Percentiles rank a stretch among this genome's conserved stretches.
Evolutionary conservation across 2,329 filamentous ascomycete genomes (phyloP).

Genomic region (Coniella lustricola): DNA sequence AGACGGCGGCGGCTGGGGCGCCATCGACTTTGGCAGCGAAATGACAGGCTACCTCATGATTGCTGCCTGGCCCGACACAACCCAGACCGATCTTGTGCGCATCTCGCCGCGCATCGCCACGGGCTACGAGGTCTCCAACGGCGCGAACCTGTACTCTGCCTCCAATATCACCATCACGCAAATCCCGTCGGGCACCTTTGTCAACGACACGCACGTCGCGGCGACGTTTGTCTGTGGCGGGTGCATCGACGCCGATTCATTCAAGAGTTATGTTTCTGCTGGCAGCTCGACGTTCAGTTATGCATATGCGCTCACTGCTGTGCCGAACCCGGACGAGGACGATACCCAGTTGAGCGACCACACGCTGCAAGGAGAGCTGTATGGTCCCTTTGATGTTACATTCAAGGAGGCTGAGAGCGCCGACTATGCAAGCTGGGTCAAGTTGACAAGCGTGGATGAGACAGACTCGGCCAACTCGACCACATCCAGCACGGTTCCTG

Average conservation of each 20-base stretch:
- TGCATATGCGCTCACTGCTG: constrained; percentile 13
- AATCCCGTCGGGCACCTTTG: constrained; percentile 43
- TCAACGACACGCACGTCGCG: constrained; percentile 45
- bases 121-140: constrained; percentile 32
- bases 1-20: constrained; percentile 14
- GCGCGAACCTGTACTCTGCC: constrained; percentile 35
- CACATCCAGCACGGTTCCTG: background rate
- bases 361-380: constrained; percentile 15
- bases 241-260: constrained; percentile 30
- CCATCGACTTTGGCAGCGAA: constrained; percentile 12
- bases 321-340: constrained; percentile 11
- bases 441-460: constrained; percentile 2
- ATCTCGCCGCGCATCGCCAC: constrained; percentile 24
- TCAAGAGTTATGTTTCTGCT: constrained; percentile 1
- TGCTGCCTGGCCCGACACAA: constrained; percentile 39
- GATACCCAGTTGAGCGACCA: constrained; percentile 14
- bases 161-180: constrained; percentile 33
- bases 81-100: constrained; percentile 29
- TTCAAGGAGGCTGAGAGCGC: constrained; percentile 11
- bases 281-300: constrained; percentile 13
- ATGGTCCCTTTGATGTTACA: constrained; percentile 12
- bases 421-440: constrained; percentile 12
- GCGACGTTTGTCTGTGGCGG: constrained; percentile 47
- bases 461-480: constrained; percentile 1
- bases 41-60: constrained; percentile 32